Base-by-base conservation (phyloP, 495 filamentous ascomycete genomes). In the Hypoxylon trugodes region DNA sequence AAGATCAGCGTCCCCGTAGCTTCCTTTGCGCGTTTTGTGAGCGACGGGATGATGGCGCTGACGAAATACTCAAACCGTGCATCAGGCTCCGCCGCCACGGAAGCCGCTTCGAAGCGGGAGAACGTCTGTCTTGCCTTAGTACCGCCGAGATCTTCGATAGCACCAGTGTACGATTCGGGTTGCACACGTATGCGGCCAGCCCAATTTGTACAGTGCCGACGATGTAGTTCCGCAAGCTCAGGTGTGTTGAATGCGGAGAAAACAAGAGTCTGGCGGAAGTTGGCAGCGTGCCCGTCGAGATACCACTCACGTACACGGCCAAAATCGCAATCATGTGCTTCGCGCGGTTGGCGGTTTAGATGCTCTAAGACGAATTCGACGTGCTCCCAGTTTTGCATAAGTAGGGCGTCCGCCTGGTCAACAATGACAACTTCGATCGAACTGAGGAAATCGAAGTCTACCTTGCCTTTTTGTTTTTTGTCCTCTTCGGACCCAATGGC, bases 381-480 rank as follows among this genome's bases (percentile, higher is more conserved):
- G 76, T 98, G 93, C 66, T 97, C 93, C 95, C 96, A 98, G 75
- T 96, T 97, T 70, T 98, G 95, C 93, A 97, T 97, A 13, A 93
- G 83, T 12, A 98, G 81, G 1, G 93, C 92, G 73, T 98, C 96
- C 35, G 92, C 90, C 71, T 97, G 92, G 74, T 98, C 95, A 41
- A 96, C 81, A 32, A 98, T 80, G 19, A 92, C 87, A 7, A 98
- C 72, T 74, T 98, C 95, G 66, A 98, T 90, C 0, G 92, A 96
- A 41, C 88, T 92, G 16, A 98, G 83, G 72, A 96, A 98, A 73
- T 98, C 95, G 66, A 85, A 87, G 70, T 98, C 95, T 7, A 85
- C 78, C 70, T 93, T 94, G n/a, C n/a, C n/a, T 75, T 93, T 93
- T 61, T 71, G 75, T 16, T 82, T 59, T 52, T 61, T 61, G 43